Evolutionary conservation across 2,329 filamentous ascomycete species (phyloP).

Genomic region (Podosphaera aphanis): DNA sequence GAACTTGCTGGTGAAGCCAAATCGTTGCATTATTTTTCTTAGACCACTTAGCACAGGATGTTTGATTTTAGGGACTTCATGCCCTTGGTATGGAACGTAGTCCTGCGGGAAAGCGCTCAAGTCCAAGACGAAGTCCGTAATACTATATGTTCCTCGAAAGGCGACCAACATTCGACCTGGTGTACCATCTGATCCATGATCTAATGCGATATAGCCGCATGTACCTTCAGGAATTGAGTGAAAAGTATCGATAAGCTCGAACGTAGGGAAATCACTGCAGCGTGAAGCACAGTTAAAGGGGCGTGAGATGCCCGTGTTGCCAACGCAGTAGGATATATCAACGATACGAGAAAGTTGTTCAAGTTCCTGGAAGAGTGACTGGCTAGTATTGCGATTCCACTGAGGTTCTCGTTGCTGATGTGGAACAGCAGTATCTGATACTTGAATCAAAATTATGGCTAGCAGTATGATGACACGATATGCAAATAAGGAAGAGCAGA

Average conservation of each 20-base stretch:
- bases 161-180: slow-evolving; percentile 48
- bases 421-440: no score
- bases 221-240: slow-evolving; percentile 70
- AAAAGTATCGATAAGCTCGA: slow-evolving; percentile 64
- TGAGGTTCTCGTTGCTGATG: slow-evolving; percentile 10
- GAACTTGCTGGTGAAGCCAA: background rate
- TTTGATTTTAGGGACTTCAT: slow-evolving; percentile 13
- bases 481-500: no score
- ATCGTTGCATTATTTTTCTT: slow-evolving; percentile 12
- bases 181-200: slow-evolving; percentile 27
- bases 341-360: slow-evolving; percentile 79
- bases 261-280: slow-evolving; percentile 59
- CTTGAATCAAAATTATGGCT: no score
- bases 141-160: slow-evolving; percentile 83
- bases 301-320: slow-evolving; percentile 53
- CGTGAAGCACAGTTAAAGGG: slow-evolving; percentile 72
- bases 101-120: slow-evolving; percentile 72
- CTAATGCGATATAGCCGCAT: slow-evolving; percentile 83
- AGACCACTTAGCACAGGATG: no score
- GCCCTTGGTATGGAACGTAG: slow-evolving; percentile 60
- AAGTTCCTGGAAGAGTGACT: slow-evolving; percentile 50
- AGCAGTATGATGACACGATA: no score
- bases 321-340: slow-evolving; percentile 87
- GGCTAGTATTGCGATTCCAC: slow-evolving; percentile 23
- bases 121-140: slow-evolving; percentile 78